A percentile compares a stretch with the other conserved stretches of the same genome.
Evolutionary conservation across 1,139 yeast species (phyloP).

Genomic region (Yamadazyma diddensiae): DNA sequence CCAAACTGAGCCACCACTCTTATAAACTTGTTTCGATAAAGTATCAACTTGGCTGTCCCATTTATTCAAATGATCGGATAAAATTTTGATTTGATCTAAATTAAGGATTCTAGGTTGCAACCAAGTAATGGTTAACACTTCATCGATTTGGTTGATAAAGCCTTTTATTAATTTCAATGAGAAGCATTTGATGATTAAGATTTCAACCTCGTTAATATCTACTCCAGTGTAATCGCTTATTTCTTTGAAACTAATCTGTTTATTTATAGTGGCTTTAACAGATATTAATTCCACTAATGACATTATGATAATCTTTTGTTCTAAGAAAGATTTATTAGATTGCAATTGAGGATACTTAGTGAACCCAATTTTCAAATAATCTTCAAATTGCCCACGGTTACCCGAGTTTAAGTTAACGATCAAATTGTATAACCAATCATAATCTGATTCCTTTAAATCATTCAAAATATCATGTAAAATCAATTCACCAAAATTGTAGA

Average conservation of each 20-base stretch:
- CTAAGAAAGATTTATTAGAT: conserved; percentile 62
- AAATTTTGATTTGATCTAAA: conserved; percentile 69
- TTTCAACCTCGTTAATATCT: conserved; percentile 74
- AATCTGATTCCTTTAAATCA: conserved; percentile 30
- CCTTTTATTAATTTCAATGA: conserved; percentile 83
- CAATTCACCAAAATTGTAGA: conserved; percentile 94
- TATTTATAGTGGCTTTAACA: conserved; percentile 68
- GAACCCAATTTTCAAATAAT: conserved; percentile 36
- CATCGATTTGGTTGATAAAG: conserved; percentile 79
- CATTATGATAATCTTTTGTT: conserved; percentile 91
- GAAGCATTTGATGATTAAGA: conserved; percentile 86
- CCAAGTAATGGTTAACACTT: conserved; percentile 82
- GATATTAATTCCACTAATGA: conserved; percentile 87
- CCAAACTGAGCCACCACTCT: conserved; percentile 41
- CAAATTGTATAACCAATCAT: conserved; percentile 72
- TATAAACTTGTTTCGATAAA: conserved; percentile 48
- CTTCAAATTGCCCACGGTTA: conserved; percentile 60
- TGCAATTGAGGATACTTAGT: conserved; percentile 58
- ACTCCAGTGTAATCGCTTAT: conserved; percentile 73
- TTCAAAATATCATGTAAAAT: conserved; percentile 82
- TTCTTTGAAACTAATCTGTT: conserved; percentile 69
- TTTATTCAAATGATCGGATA: conserved; percentile 66
- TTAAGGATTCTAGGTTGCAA: conserved; percentile 93
- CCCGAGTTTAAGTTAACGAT: conserved; percentile 76
- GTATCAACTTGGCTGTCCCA: conserved; percentile 78